Evolutionary conservation across 1,139 yeast species (phyloP).

Genomic region (Magnusiomyces tetraspermus): DNA sequence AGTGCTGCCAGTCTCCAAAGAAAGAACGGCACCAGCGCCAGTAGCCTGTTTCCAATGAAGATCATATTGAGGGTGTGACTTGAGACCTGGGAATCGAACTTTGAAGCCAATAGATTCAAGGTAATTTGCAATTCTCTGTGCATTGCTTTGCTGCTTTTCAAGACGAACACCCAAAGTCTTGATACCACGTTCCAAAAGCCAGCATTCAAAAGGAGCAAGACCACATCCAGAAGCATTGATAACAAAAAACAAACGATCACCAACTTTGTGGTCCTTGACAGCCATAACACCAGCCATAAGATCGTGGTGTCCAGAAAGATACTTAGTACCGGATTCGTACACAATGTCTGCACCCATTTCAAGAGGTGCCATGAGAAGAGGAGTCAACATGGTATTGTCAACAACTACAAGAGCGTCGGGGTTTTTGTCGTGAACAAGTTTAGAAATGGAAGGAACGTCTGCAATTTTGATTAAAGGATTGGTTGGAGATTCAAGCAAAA

Average conservation of each 20-base stretch:
- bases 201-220: conserved; percentile 79
- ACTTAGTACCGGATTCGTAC: conserved; percentile 88
- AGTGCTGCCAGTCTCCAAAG: conserved; percentile 77
- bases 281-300: conserved; percentile 92
- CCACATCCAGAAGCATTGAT: conserved; percentile 90
- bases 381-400: conserved; percentile 95
- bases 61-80: conserved; percentile 71
- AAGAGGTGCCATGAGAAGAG: conserved; percentile 73
- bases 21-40: conserved; percentile 84
- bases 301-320: conserved; percentile 88
- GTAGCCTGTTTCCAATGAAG: conserved; percentile 67
- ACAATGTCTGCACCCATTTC: conserved; percentile 83
- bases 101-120: conserved; percentile 48
- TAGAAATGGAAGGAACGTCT: conserved; percentile 59
- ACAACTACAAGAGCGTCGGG: conserved; percentile 72
- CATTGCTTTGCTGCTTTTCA: conserved; percentile 79
- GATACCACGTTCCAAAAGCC: conserved; percentile 80
- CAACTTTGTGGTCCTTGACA: conserved; percentile 51
- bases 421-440: conserved; percentile 54
- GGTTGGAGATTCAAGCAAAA: conserved; percentile 81
- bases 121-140: conserved; percentile 64
- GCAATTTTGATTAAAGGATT: conserved; percentile 85
- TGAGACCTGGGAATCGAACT: conserved; percentile 79
- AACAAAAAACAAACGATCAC: conserved; percentile 61
- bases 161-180: conserved; percentile 77